Conservation (phyloP, 2,329 filamentous ascomycete species). For the Diplodia corticola region DNA sequence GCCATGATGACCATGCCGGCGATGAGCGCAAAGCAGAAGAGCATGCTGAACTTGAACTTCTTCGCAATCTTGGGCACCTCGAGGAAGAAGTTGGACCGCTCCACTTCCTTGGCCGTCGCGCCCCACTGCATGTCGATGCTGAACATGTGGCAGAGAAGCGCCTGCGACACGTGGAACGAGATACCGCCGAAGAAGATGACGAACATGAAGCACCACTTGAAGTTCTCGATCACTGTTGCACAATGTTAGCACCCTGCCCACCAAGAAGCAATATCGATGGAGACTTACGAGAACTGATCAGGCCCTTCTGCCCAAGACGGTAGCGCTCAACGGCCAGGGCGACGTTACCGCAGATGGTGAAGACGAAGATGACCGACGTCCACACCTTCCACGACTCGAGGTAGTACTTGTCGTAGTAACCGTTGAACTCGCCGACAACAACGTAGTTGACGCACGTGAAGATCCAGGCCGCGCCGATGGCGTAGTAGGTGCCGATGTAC, state of each 20-base stretch:
- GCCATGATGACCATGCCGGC: slow-evolving; percentile 24
- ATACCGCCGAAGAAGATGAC: slow-evolving; percentile 27
- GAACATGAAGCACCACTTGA: slow-evolving; percentile 28
- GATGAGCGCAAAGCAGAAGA: slow-evolving; percentile 2
- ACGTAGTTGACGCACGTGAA: slow-evolving; percentile 71
- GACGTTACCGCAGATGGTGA: slow-evolving; percentile 11
- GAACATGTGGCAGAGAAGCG: slow-evolving; percentile 25
- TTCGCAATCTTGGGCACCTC: slow-evolving; percentile 18
- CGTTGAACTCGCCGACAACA: slow-evolving; percentile 69
- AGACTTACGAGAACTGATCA: slow-evolving; percentile 9
- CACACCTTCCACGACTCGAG: slow-evolving; percentile 22
- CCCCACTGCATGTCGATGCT: slow-evolving; percentile 25
- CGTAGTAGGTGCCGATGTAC: slow-evolving; percentile 72
- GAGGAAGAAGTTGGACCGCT: slow-evolving; percentile 21
- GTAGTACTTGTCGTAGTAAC: slow-evolving; percentile 32
- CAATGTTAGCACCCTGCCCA: neutral
- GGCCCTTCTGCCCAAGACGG: slow-evolving; percentile 9
- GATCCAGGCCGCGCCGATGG: slow-evolving; percentile 67
- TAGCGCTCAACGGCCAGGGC: slow-evolving; percentile 17
- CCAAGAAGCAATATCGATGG: neutral
- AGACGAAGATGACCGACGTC: slow-evolving; percentile 19
- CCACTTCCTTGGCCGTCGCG: slow-evolving; percentile 24
- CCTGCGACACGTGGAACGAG: slow-evolving; percentile 25
- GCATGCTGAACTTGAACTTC: slow-evolving; percentile 21
- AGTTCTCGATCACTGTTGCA: slow-evolving; percentile 24